Conservation (phyloP, 441 rosid genomes). For the Populus hybrid region DNA sequence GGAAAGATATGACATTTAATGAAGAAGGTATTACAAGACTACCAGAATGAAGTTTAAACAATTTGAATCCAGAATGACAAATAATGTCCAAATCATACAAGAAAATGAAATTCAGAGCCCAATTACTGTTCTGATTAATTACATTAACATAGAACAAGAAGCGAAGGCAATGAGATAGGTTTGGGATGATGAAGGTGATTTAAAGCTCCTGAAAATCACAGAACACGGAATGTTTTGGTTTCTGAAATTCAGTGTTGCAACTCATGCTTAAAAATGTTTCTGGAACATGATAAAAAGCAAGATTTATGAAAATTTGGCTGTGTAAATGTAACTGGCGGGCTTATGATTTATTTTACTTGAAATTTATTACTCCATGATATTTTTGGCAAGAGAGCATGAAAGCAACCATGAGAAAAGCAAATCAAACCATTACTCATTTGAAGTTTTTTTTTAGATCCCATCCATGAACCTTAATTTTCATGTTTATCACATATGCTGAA, state of each 20-base stretch:
- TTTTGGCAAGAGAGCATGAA: too few relatives aligned
- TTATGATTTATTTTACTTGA: too few relatives aligned
- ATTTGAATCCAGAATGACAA: conserved; percentile 1
- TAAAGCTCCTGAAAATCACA: neutral
- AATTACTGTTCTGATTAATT: neutral
- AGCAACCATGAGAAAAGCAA: too few relatives aligned
- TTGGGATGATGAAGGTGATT: neutral
- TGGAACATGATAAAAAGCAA: too few relatives aligned
- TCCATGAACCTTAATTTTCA: neutral
- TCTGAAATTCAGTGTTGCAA: too few relatives aligned
- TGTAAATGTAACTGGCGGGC: too few relatives aligned
- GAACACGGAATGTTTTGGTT: too few relatives aligned
- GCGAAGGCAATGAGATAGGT: neutral
- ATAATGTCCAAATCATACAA: neutral
- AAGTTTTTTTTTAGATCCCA: neutral
- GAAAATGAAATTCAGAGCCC: neutral
- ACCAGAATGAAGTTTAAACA: neutral
- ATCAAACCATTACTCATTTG: neutral
- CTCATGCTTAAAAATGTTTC: too few relatives aligned
- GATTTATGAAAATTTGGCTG: too few relatives aligned
- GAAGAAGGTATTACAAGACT: neutral
- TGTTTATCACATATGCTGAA: neutral
- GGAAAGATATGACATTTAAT: neutral
- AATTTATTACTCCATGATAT: too few relatives aligned
- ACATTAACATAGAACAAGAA: neutral